phyloP scores from a whole-genome alignment of 2,329 filamentous ascomycete genomes.

The Cercospora sojina region DNA sequence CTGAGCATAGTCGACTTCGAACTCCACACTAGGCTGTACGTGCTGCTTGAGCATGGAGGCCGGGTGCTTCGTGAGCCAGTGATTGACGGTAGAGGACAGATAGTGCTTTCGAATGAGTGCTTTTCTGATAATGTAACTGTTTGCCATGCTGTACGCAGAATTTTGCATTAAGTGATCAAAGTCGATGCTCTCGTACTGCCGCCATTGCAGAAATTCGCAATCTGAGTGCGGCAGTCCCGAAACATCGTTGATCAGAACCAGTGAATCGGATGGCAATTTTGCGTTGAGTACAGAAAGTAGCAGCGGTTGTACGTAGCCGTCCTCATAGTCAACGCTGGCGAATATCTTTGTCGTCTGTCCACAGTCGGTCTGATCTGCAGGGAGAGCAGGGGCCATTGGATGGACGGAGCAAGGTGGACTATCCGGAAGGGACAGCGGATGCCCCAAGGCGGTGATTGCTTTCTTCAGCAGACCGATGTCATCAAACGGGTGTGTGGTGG shows the following conservation, averaged over 20 bases:
- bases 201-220: conserved; percentile 69
- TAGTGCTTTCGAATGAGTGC: conserved; percentile 96
- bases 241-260: conserved; percentile 51
- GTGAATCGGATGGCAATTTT: conserved; percentile 53
- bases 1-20: conserved; percentile 95
- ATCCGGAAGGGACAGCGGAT: background rate
- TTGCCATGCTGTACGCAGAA: conserved; percentile 65
- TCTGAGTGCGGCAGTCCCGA: conserved; percentile 50
- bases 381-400: conserved; percentile 3
- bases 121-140: conserved; percentile 94
- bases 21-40: conserved; percentile 75
- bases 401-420: background rate
- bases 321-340: conserved; percentile 79
- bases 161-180: conserved; percentile 71
- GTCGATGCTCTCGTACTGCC: conserved; percentile 82
- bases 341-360: conserved; percentile 48
- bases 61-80: conserved; percentile 84
- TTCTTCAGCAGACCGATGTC: background rate
- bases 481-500: background rate
- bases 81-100: conserved; percentile 75
- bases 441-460: background rate
- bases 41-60: conserved; percentile 65
- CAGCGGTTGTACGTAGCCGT: conserved; percentile 84
- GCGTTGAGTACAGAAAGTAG: conserved; percentile 70
- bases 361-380: background rate